Evolutionary conservation across 2,329 filamentous ascomycete genomes (phyloP), one percentile per base, ranked within the genome.

Genomic region (Hypoxylon sp.): DNA sequence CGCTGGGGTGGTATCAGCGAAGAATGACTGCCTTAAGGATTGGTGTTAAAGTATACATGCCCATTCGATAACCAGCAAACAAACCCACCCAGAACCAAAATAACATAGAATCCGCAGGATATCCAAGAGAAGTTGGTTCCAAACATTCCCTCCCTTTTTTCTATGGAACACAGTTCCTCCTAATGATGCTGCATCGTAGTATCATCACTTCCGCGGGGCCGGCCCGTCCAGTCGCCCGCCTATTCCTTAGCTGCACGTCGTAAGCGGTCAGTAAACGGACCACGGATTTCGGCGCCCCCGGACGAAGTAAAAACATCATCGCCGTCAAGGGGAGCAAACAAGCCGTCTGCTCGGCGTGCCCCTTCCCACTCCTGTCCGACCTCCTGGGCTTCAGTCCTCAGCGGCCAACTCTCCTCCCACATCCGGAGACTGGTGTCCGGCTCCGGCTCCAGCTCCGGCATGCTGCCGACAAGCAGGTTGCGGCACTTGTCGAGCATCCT

Each of bases 391-490:
- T 49, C 17, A 8, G 40, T 7, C 7, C 17, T 22, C 40, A 4
- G 7, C 4, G 17, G 40, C 17, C 3, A 1, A 1, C 6, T 11
- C 40, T n/a, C 17, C 20, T 4, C 14, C 7, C n/a, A 4, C 17
- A 17, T 22, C 17, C 1, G 11, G n/a, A 22, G 22, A 44, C 20
- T 3, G 22, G 46, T 30, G 50, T 8, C 6, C 20, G 35, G 11
- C 27, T 61, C 59, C 3, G 59, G 37, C 8, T 6, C 6, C 20
- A 35, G 11, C 27, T 61, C 59, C 3, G 59, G 37, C 8, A 4
- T 13, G 17, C 59, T 61, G 14, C 40, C 30, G 7, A 49, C 20
- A 4, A 49, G 30, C 13, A 61, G 13, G 35, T 40, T 6, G 4
- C 56, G 56, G 13, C 14, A 35, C 56, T 40, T 50, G 2, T 20